Evolutionary conservation across 495 filamentous ascomycete species (phyloP).

Genomic region (Talaromyces borbonicus): DNA sequence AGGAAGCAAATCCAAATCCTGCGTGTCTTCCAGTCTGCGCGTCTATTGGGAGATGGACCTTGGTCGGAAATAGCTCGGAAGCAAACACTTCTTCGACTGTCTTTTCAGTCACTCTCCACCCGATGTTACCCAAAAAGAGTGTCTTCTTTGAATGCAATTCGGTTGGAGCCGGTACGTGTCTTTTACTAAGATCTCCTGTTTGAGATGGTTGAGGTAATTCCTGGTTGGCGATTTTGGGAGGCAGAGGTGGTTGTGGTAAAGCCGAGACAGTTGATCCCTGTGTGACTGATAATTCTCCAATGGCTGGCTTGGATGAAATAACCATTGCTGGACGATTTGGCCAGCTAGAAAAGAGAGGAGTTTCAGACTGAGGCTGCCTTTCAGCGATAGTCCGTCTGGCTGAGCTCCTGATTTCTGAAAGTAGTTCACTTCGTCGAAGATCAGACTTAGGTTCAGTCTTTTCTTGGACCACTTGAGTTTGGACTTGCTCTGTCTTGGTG

Average conservation of each 20-base stretch:
- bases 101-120: slow-evolving; percentile 69
- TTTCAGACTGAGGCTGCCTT: not conserved
- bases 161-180: slow-evolving; percentile 51
- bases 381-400: not conserved
- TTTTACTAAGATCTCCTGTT: not conserved
- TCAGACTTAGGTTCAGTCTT: no score
- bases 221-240: not conserved
- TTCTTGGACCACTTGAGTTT: no score
- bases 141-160: slow-evolving; percentile 54
- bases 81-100: slow-evolving; percentile 66
- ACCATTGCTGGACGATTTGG: slow-evolving; percentile 6
- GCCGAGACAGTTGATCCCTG: not conserved
- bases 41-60: slow-evolving; percentile 80
- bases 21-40: slow-evolving; percentile 68
- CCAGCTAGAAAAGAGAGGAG: slow-evolving; percentile 2
- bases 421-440: not conserved
- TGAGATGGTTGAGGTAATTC: not conserved
- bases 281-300: no score
- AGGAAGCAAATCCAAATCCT: slow-evolving; percentile 88
- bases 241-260: not conserved
- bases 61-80: slow-evolving; percentile 57
- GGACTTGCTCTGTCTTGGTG: no score
- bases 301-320: not conserved
- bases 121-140: slow-evolving; percentile 87
- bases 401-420: not conserved